Base-by-base conservation (phyloP, 2,329 filamentous ascomycete genomes). In the Alternaria metachromatica region DNA sequence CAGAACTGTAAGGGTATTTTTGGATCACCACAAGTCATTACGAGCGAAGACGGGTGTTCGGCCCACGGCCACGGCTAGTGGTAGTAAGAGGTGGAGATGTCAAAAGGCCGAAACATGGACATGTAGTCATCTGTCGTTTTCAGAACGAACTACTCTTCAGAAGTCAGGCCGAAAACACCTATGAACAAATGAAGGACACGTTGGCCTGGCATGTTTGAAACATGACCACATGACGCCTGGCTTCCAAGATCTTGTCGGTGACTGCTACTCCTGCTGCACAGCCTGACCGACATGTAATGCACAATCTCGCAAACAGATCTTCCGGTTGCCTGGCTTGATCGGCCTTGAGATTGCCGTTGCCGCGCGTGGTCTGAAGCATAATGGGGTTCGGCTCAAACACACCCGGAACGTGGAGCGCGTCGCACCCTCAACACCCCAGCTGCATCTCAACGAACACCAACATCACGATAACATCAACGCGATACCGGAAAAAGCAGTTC, bases 341-440 rank as follows among this genome's bases (percentile, higher is more conserved):
- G 55, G 59, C 62, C 45, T 64, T 37, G 28, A 18, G 20, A 26
- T 55, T 51, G 25, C 62, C 59, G 62, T 55, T 55, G 57, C 51
- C 56, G 55, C 33, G 33, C 37, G 20, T 37, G 28, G 62, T 66
- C 64, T 76, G 75, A 72, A 60, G 74, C 69, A 75, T 21, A 15
- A 28, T 37, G 57, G 18, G 49, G 23, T 25, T 41, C n/a, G 33
- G 57, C 76, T 79, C 74, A 78, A 78, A 80, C 78, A 63, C 69
- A 62, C 28, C 58, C 74, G 74, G 74, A 78, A 80, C 78, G 74
- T 64, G 72, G 63, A 70, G 65, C 70, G 77, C 73, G 68, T 78
- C 76, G 72, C 62, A 64, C 62, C 57, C 44, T 70, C 69, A 65
- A 73, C 70, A 70, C 69, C 69, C 66, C 20, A 30, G 60, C 28